Percentiles rank a stretch among this genome's conserved stretches.
phyloP scores from a whole-genome alignment of 805 yeast species.

The Debaryomyces maramus region DNA sequence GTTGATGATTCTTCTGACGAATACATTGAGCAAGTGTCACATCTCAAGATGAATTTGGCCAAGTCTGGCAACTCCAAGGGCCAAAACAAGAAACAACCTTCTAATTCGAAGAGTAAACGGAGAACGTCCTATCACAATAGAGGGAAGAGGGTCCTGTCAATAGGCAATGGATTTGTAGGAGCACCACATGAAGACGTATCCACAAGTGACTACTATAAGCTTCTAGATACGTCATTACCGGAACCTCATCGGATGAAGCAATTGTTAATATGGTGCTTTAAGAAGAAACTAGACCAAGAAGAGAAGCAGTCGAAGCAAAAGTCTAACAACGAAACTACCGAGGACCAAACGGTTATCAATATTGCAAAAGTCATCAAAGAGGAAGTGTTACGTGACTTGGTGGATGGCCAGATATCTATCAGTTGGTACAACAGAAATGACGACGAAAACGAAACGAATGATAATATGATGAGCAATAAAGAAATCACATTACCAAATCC shows the following conservation, averaged over 20 bases:
- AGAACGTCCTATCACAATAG: constrained; percentile 56
- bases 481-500: constrained; percentile 54
- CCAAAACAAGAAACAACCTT: not conserved
- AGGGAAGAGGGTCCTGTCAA: constrained; percentile 71
- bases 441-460: constrained; percentile 20
- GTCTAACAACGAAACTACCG: constrained; percentile 24
- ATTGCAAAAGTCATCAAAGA: constrained; percentile 66
- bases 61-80: constrained; percentile 8
- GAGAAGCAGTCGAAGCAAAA: constrained; percentile 14
- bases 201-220: constrained; percentile 56
- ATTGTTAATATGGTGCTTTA: constrained; percentile 65
- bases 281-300: constrained; percentile 43
- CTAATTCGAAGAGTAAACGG: constrained; percentile 28
- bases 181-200: constrained; percentile 66
- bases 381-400: constrained; percentile 58
- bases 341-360: constrained; percentile 44
- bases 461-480: constrained; percentile 19
- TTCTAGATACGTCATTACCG: constrained; percentile 59
- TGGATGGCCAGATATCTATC: constrained; percentile 58
- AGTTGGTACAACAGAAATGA: constrained; percentile 62
- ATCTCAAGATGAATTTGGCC: constrained; percentile 22
- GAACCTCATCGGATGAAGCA: constrained; percentile 76
- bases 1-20: constrained; percentile 16
- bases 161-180: constrained; percentile 70
- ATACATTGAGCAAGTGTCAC: constrained; percentile 32